Conservation (phyloP, 805 yeast genomes). For the Pichia nanzhaoensis region DNA sequence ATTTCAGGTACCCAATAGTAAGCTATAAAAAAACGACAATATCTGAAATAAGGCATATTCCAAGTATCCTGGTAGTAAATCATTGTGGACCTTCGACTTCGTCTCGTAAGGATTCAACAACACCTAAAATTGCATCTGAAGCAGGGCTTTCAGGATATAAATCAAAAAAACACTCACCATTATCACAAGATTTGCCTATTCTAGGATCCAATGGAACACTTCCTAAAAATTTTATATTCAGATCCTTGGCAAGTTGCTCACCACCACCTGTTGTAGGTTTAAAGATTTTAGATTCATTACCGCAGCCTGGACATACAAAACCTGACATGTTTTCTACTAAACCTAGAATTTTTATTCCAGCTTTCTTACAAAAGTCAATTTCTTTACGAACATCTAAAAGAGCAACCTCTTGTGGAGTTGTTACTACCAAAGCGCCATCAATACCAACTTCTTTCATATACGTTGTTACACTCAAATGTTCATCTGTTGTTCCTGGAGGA, state of each 20-base stretch:
- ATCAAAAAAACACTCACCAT: slow-evolving; percentile 80
- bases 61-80: too few relatives aligned
- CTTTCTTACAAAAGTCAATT: slow-evolving; percentile 89
- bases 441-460: slow-evolving; percentile 85
- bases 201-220: slow-evolving; percentile 94
- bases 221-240: slow-evolving; percentile 75
- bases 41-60: too few relatives aligned
- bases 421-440: slow-evolving; percentile 91
- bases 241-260: slow-evolving; percentile 68
- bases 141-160: slow-evolving; percentile 90
- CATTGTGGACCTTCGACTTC: slow-evolving; percentile 6
- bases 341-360: slow-evolving; percentile 79
- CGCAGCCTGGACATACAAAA: slow-evolving; percentile 92
- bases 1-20: too few relatives aligned
- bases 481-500: slow-evolving; percentile 98
- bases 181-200: slow-evolving; percentile 82
- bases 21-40: too few relatives aligned
- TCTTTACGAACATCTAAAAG: slow-evolving; percentile 92
- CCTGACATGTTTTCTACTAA: slow-evolving; percentile 98
- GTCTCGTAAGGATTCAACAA: slow-evolving; percentile 46
- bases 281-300: slow-evolving; percentile 84
- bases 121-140: slow-evolving; percentile 73
- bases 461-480: slow-evolving; percentile 83
- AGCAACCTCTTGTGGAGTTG: slow-evolving; percentile 98
- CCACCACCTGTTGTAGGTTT: slow-evolving; percentile 98